A percentile compares a stretch with the other conserved stretches of the same genome.
phyloP scores from a whole-genome alignment of 257 asterid species.

The Solanum virginianum region DNA sequence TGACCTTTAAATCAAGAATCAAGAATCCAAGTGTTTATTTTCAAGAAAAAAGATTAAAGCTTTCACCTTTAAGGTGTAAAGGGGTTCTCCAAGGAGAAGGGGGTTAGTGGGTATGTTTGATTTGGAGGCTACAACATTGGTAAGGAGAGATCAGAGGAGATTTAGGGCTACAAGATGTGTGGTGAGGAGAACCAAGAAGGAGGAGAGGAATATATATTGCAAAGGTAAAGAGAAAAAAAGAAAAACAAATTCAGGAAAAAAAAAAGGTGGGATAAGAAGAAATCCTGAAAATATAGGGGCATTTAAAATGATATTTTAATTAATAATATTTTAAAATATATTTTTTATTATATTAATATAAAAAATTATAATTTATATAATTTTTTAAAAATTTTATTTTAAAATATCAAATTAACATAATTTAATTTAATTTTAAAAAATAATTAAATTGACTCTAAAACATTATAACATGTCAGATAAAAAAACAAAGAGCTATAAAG shows the following conservation, averaged over 20 bases:
- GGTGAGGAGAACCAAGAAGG: not conserved
- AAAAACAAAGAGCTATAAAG: too few relatives aligned
- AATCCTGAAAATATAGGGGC: not conserved
- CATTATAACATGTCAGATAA: too few relatives aligned
- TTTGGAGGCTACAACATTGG: not conserved
- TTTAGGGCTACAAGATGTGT: not conserved
- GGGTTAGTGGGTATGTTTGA: not conserved
- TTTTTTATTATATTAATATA: too few relatives aligned
- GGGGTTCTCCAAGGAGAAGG: not conserved
- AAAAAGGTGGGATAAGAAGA: not conserved
- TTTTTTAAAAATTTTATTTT: too few relatives aligned
- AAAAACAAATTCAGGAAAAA: not conserved
- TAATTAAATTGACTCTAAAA: too few relatives aligned
- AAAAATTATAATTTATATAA: too few relatives aligned
- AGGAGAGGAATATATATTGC: not conserved
- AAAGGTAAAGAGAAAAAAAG: not conserved
- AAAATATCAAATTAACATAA: too few relatives aligned
- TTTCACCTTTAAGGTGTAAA: not conserved
- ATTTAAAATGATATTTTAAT: too few relatives aligned
- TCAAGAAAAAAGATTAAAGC: not conserved
- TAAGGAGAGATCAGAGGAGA: not conserved
- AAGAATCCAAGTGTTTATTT: not conserved
- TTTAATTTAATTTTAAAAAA: too few relatives aligned
- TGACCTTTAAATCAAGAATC: not conserved
- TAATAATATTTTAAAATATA: too few relatives aligned